Percentiles rank a stretch among this genome's conserved stretches.
These are phyloP conservation scores for Vaucheria bursata DNA, from an alignment of 352 stramenopile species.

Conservation along the genomic window DNA sequence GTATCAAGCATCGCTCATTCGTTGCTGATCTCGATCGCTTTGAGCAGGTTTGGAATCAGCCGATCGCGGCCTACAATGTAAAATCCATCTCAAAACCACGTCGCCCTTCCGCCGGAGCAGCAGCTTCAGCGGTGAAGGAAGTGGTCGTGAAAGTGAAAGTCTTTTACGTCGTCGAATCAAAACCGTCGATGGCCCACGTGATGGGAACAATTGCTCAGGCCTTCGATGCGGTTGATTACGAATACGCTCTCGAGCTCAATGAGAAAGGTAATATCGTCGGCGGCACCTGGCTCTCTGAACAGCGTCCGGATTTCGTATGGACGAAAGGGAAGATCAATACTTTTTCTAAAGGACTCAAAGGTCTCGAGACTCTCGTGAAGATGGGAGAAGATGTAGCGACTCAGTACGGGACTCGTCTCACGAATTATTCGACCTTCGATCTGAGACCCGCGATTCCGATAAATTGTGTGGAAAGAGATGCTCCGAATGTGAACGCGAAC, in stretches of 20 bases:
- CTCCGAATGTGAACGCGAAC: too few species aligned
- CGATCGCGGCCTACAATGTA: not conserved
- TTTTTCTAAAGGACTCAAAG: too few species aligned
- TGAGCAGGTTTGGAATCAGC: not conserved
- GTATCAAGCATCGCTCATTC: not conserved
- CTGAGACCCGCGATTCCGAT: too few species aligned
- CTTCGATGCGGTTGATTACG: not conserved
- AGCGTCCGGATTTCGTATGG: not conserved
- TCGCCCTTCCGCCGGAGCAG: too few species aligned
- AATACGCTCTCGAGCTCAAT: not conserved
- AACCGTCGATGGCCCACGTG: not conserved
- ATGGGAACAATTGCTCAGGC: not conserved
- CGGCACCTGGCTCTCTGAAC: not conserved
- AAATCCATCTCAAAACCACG: not conserved
- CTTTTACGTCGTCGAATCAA: not conserved
- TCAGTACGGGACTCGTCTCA: too few species aligned
- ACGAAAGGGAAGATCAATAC: too few species aligned
- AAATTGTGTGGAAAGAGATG: too few species aligned
- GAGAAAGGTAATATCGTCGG: not conserved
- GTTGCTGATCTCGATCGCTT: not conserved
- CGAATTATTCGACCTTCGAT: too few species aligned
- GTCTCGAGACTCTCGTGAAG: too few species aligned
- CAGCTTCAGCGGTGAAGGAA: not conserved
- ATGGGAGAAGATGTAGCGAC: too few species aligned
- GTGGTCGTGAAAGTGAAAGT: not conserved